Percentiles rank a stretch among this genome's conserved stretches.
These are phyloP conservation scores for Deinandra increscens DNA, from an alignment of 129 eudicot genomes.

Conservation along the genomic window DNA sequence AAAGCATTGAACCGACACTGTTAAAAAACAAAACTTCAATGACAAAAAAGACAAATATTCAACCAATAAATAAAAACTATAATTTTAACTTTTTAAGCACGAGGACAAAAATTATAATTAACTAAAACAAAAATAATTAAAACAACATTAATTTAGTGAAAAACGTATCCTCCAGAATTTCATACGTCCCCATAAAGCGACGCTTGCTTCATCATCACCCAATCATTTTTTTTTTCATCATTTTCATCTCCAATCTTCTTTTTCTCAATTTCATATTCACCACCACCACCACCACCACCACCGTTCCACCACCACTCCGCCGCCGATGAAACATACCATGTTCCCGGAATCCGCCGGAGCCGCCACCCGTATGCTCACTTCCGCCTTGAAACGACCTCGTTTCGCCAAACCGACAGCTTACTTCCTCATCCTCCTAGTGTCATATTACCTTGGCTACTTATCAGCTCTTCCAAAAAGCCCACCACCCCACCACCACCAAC, in stretches of 20 bases:
- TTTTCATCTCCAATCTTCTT: neutral
- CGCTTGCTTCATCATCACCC: slow-evolving; percentile 23
- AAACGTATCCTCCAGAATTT: neutral
- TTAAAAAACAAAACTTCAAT: too few relatives aligned
- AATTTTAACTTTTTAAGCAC: too few relatives aligned
- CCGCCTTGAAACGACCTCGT: slow-evolving; percentile 10
- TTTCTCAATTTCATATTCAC: neutral
- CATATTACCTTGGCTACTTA: slow-evolving; percentile 49
- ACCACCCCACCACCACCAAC: slow-evolving; percentile 13
- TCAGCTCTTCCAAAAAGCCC: slow-evolving; percentile 33
- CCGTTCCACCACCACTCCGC: neutral
- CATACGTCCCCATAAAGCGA: slow-evolving; percentile 13
- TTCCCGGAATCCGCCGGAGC: neutral
- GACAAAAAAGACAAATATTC: too few relatives aligned
- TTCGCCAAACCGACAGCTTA: slow-evolving; percentile 38
- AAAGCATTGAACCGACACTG: too few relatives aligned
- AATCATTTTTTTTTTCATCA: slow-evolving; percentile 16
- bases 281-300: neutral
- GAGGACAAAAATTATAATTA: too few relatives aligned
- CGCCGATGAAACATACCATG: slow-evolving; percentile 16
- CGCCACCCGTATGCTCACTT: slow-evolving; percentile 8
- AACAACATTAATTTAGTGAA: neutral
- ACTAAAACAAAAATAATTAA: neutral
- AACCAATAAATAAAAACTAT: neutral
- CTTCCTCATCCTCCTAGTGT: slow-evolving; percentile 36